phyloP scores from a whole-genome alignment of 164 flowering plant species.

The Umbellularia californica region DNA sequence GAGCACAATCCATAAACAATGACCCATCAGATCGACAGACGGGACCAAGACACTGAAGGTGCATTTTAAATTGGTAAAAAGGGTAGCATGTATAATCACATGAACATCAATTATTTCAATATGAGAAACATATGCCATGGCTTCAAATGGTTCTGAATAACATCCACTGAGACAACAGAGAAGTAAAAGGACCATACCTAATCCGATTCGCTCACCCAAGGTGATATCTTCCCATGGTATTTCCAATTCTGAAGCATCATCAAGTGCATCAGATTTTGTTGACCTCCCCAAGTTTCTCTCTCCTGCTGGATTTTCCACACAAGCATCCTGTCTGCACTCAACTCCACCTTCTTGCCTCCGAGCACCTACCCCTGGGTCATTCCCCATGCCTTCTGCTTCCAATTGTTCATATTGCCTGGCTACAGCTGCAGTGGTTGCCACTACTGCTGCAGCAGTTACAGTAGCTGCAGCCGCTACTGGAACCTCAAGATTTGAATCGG shows the following conservation, averaged over 20 bases:
- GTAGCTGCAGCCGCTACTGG: conserved; percentile 87
- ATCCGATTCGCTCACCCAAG: conserved; percentile 96
- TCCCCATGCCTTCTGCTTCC: conserved; percentile 24
- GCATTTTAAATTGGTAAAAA: too few relatives aligned
- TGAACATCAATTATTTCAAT: too few relatives aligned
- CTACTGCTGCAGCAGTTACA: conserved; percentile 83
- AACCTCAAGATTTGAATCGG: conserved; percentile 48
- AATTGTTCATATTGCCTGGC: conserved; percentile 55
- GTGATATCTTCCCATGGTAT: conserved; percentile 89
- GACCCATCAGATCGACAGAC: neutral
- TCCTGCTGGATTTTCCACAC: conserved; percentile 41
- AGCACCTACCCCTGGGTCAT: conserved; percentile 18
- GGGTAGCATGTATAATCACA: neutral
- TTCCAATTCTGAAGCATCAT: conserved; percentile 92
- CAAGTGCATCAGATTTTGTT: conserved; percentile 64
- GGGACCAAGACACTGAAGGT: neutral
- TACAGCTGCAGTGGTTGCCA: conserved; percentile 81
- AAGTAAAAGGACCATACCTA: conserved; percentile 48
- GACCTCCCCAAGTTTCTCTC: conserved; percentile 76
- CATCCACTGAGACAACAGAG: conserved; percentile 3
- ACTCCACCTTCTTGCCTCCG: conserved; percentile 28
- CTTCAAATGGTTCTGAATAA: neutral
- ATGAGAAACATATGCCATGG: neutral
- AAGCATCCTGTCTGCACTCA: conserved; percentile 37
- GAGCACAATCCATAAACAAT: neutral